Conservation (phyloP, 169 alveolate species). For the Eimeria brunetti region DNA sequence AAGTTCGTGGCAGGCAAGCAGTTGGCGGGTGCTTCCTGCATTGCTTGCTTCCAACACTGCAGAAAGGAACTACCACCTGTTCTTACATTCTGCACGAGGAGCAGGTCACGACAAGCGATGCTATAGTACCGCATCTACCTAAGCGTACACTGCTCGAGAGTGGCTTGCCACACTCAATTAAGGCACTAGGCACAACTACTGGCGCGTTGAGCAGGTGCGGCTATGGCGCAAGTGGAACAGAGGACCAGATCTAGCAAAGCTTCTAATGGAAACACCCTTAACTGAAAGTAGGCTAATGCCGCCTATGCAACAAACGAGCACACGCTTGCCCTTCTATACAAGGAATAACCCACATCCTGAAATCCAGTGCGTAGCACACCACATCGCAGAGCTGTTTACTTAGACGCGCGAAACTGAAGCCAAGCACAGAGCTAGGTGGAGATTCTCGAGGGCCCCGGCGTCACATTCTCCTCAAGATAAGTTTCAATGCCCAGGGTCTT, state of each 20-base stretch:
- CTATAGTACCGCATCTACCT: neutral
- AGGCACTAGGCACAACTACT: neutral
- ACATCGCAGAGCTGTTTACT: neutral
- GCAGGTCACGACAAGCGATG: neutral
- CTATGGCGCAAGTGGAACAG: neutral
- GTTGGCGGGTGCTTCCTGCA: neutral
- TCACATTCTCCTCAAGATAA: neutral
- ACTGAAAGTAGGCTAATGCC: neutral
- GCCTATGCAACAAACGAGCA: neutral
- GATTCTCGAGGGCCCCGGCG: neutral
- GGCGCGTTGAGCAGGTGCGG: neutral
- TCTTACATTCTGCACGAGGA: neutral
- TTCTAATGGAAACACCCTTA: neutral
- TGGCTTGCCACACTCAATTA: neutral
- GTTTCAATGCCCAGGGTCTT: neutral
- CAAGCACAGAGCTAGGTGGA: neutral
- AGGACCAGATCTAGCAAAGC: neutral
- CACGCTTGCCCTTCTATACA: neutral
- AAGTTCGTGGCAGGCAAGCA: neutral
- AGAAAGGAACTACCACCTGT: neutral
- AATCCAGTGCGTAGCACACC: neutral
- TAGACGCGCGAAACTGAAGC: neutral
- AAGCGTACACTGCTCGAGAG: neutral
- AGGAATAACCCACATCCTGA: neutral
- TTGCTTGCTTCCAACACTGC: neutral